Evolutionary conservation across 768 basidiomycete genomes (phyloP).

Genomic region (Rubroboletus satanas): DNA sequence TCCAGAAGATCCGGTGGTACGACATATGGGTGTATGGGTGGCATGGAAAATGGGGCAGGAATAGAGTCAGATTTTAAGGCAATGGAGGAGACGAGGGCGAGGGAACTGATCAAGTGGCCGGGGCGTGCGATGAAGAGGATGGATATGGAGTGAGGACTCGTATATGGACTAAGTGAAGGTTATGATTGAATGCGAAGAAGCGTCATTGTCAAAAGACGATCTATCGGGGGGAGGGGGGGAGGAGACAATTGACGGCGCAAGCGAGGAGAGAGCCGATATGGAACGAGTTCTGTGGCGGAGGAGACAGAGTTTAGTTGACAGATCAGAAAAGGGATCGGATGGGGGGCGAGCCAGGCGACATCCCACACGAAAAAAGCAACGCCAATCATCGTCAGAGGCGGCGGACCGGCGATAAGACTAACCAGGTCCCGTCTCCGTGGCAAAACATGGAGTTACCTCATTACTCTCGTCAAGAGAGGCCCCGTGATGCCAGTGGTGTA

Average conservation of each 20-base stretch:
- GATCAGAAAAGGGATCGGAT: background rate
- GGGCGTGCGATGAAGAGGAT: background rate
- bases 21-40: background rate
- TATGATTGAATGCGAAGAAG: constrained; percentile 8
- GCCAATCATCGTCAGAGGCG: constrained; percentile 11
- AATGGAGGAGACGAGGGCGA: background rate
- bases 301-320: background rate
- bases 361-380: constrained; percentile 18
- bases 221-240: background rate
- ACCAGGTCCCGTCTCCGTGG: background rate
- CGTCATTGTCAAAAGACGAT: background rate
- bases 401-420: constrained; percentile 20
- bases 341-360: background rate
- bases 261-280: background rate
- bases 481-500: too few species aligned
- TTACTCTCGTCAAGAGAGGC: too few species aligned
- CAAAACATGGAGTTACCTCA: background rate
- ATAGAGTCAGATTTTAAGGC: background rate
- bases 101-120: background rate
- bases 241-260: background rate
- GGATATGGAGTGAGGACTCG: background rate
- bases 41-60: background rate
- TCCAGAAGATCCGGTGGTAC: background rate
- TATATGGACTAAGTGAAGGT: constrained; percentile 1
- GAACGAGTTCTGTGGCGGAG: background rate